Base-by-base conservation (phyloP, 2,329 filamentous ascomycete species). In the Pestalotiopsis sp. region DNA sequence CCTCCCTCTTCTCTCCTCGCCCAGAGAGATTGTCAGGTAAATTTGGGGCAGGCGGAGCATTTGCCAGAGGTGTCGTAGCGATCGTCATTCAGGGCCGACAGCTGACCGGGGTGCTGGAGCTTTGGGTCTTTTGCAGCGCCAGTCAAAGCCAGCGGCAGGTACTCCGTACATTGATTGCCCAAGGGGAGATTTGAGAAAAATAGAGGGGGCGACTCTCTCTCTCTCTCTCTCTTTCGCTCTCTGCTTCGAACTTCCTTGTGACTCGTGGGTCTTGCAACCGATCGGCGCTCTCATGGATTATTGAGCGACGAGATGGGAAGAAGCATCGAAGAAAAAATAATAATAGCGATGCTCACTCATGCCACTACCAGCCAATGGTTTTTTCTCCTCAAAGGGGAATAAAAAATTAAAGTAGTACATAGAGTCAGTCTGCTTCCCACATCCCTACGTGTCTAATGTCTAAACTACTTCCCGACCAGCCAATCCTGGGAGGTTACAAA, bases 1-100 rank as follows among this genome's bases (percentile, higher is more conserved):
- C 1, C 14, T 36, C 17, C 38, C 14, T 38, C 14, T 23, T 41
- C 17, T 14, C 23, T 23, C 31, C 6, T 31, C 6, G 6, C 27
- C 45, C 17, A 31, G 41, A 41, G 64, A 17, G 57, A 52, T 41
- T 66, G 64, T 45, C 64, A 60, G 31, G 64, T 31, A 66, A 66
- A 58, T 62, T 67, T 67, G 66, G 66, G 66, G 66, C 66, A 36
- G 25, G 57, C 66, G 66, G 66, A 63, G 23, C 59, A 52, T 17
- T 41, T 67, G 17, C 66, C 66, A 62, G 17, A 61, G 66, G 25
- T 57, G 59, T 57, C 49, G 66, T 52, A 63, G 57, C 31, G 66
- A 67, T 67, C 66, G 66, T 67, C 66, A 67, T 49, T 63, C 66
- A 63, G 31, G 65, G 59, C 56, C 57, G 56, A 66, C 57, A 61